Evolutionary conservation across 768 basidiomycete species (phyloP).

Genomic region (Trametes cinnabarina): DNA sequence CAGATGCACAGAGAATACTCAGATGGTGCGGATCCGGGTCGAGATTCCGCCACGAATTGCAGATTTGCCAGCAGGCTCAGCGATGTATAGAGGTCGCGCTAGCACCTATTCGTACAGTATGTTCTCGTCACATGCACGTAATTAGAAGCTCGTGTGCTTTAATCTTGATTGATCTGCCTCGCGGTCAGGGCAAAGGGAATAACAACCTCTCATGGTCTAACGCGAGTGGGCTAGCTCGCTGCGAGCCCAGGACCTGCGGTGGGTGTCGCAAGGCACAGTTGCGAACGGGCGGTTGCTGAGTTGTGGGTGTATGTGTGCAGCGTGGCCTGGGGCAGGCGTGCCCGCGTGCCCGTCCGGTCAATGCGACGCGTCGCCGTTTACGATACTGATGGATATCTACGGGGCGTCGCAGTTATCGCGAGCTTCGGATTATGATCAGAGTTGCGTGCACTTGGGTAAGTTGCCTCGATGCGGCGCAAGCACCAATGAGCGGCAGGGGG

Average conservation of each 20-base stretch:
- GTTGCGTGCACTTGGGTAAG: background rate
- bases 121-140: conserved; percentile 1
- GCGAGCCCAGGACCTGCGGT: background rate
- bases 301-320: conserved; percentile 10
- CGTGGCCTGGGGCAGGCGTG: background rate
- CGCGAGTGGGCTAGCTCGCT: background rate
- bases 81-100: background rate
- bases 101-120: background rate
- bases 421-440: background rate
- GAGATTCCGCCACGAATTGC: background rate
- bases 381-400: background rate
- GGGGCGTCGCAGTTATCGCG: background rate
- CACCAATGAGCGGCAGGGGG: too few relatives aligned
- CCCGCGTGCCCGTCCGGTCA: background rate
- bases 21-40: too few relatives aligned
- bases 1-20: too few relatives aligned
- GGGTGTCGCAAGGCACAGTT: background rate
- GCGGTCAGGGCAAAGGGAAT: background rate
- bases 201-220: background rate
- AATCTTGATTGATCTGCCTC: conserved; percentile 5
- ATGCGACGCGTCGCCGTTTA: background rate
- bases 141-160: conserved; percentile 8
- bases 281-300: background rate
- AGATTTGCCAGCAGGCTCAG: background rate
- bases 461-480: background rate